Evolutionary conservation across 805 yeast genomes (phyloP), one percentile per base, ranked within the genome.

Genomic region (Hanseniaspora jakobsenii): DNA sequence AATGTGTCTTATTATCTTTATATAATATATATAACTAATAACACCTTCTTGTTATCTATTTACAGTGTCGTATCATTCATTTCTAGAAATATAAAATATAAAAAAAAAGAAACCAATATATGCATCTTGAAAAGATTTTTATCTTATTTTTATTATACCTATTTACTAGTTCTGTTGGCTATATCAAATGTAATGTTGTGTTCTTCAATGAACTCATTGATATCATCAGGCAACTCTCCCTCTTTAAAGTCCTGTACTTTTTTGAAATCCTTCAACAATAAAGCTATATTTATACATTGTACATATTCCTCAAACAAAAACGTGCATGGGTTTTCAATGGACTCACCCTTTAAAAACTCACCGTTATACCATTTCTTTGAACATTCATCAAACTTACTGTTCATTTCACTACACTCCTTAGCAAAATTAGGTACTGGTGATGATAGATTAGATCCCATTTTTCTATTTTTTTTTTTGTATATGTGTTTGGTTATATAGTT

Each of bases 301-400:
- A 82, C 83, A 61, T 91, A 91, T 44, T 75, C 78, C 48, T 74
- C 73, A 95, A 96, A 91, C 26, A 83, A 71, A 24, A 79, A 89
- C 44, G 83, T 80, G 63, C 98, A 91, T 62, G 89, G 96, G 59
- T 89, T 89, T 53, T 80, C 71, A 46, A 75, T 63, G 30, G 69
- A 63, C 38, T 63, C 61, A 2, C 71, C 71, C 49, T 72, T 72
- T 37, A 81, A 64, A 52, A 81, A 81, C 61, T 81, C 70, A 55
- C 91, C 96, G 4, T 91, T 78, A 60, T 91, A 91, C 98, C 98
- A 87, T 52, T 73, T 72, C 63, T 86, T 87, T 66, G 91, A 91
- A 61, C 98, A 91, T 55, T 78, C 81, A 58, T 91, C 97, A 57
- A 91, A 91, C 55, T 77, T 74, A 53, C 76, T 75, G 63, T 91